A percentile compares a stretch with the other conserved stretches of the same genome.
Evolutionary conservation across 148 eudicot genomes (phyloP).

Genomic region (Rhododendron griersonianum): DNA sequence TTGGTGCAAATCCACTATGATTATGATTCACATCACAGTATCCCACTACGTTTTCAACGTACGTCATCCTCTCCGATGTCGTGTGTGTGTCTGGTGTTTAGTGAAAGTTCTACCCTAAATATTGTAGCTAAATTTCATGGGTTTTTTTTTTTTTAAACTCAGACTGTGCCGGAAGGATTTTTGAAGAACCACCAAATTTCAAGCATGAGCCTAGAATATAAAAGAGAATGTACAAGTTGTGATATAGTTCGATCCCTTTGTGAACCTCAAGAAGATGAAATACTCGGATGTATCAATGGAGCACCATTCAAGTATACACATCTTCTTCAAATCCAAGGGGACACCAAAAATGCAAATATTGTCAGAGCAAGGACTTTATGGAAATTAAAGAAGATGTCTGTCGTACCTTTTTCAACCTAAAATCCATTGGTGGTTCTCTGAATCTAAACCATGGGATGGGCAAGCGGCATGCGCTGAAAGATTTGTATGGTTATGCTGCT

Average conservation of each 20-base stretch:
- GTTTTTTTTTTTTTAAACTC: not conserved
- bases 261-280: constrained; percentile 34
- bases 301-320: constrained; percentile 32
- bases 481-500: too few relatives aligned
- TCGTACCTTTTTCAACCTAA: constrained; percentile 11
- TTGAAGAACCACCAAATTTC: constrained; percentile 47
- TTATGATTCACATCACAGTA: too few relatives aligned
- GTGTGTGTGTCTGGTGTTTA: not conserved
- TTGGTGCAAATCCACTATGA: not conserved
- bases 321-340: constrained; percentile 37
- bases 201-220: constrained; percentile 49
- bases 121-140: not conserved
- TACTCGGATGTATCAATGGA: constrained; percentile 8
- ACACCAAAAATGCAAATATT: constrained; percentile 47
- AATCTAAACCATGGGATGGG: too few relatives aligned
- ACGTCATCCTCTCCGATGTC: not conserved
- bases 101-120: too few relatives aligned
- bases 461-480: too few relatives aligned
- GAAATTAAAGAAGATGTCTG: constrained; percentile 28
- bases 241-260: constrained; percentile 60
- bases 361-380: constrained; percentile 65
- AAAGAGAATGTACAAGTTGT: constrained; percentile 70
- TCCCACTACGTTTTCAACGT: too few relatives aligned
- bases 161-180: constrained; percentile 45
- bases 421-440: too few relatives aligned